Percentiles rank a stretch among this genome's conserved stretches.
phyloP scores from a whole-genome alignment of 1,284 basidiomycete species.

The Boletus albobrunnescens region DNA sequence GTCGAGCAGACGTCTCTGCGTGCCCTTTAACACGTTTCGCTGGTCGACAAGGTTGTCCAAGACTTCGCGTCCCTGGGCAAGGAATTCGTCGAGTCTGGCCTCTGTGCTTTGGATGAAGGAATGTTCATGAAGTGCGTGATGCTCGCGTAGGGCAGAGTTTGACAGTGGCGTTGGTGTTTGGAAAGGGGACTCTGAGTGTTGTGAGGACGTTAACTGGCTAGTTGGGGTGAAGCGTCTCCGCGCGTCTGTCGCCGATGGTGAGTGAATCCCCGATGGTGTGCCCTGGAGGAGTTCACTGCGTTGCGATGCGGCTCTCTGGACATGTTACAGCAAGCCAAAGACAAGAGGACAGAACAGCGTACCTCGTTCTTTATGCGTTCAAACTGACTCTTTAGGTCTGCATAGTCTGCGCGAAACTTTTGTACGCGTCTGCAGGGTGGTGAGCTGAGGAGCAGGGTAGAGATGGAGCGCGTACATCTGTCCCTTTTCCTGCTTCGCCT shows the following conservation, averaged over 20 bases:
- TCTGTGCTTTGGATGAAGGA: constrained; percentile 82
- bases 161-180: constrained; percentile 53
- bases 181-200: constrained; percentile 72
- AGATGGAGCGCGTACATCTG: constrained; percentile 59
- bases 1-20: constrained; percentile 76
- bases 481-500: constrained; percentile 92
- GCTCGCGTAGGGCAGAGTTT: constrained; percentile 58
- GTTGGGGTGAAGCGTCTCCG: constrained; percentile 57
- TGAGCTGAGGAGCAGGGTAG: constrained; percentile 2
- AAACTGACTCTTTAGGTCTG: constrained; percentile 68
- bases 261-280: constrained; percentile 46
- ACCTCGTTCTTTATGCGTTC: constrained; percentile 61
- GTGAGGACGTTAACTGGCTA: constrained; percentile 33
- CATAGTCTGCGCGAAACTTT: constrained; percentile 75
- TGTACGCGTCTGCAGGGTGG: constrained; percentile 62
- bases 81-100: constrained; percentile 78
- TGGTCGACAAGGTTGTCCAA: constrained; percentile 89
- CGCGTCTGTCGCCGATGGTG: constrained; percentile 47
- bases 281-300: constrained; percentile 57
- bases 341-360: background rate
- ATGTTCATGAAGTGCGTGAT: constrained; percentile 81
- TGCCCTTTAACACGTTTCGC: constrained; percentile 87
- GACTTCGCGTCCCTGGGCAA: constrained; percentile 86
- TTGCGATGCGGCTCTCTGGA: constrained; percentile 53
- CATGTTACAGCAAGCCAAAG: background rate